Conservation (phyloP, 345 rosid species). For the Gossypioides kirkii region DNA sequence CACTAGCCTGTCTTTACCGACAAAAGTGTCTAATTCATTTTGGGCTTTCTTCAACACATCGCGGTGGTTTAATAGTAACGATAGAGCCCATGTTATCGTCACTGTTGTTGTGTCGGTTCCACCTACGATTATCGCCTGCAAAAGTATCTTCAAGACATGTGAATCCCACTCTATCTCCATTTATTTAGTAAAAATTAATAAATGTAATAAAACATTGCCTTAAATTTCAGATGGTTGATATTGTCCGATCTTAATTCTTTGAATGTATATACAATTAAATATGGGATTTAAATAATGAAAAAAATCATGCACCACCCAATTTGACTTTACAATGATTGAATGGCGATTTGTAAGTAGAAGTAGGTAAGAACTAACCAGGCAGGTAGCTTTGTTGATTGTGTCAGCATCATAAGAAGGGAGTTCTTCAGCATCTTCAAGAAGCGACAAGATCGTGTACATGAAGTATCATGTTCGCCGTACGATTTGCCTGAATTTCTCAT, state of each 20-base stretch:
- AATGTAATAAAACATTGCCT: too few relatives aligned
- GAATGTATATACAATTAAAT: too few relatives aligned
- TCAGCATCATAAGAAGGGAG: constrained; percentile 30
- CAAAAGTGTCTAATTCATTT: constrained; percentile 18
- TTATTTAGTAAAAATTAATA: too few relatives aligned
- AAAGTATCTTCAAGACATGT: not conserved
- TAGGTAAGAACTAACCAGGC: constrained; percentile 35
- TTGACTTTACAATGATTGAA: too few relatives aligned
- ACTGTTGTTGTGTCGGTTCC: constrained; percentile 21
- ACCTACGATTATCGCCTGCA: constrained; percentile 19
- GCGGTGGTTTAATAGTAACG: constrained; percentile 20
- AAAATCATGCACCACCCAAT: too few relatives aligned
- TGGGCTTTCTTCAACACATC: constrained; percentile 11
- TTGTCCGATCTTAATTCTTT: too few relatives aligned
- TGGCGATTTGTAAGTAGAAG: too few relatives aligned
- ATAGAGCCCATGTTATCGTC: constrained; percentile 25
- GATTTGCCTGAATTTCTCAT: constrained; percentile 22
- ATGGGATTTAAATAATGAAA: too few relatives aligned
- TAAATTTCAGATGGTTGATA: too few relatives aligned
- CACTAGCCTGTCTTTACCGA: constrained; percentile 24
- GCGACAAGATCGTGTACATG: constrained; percentile 31
- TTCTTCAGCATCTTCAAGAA: constrained; percentile 25
- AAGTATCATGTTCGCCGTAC: constrained; percentile 24
- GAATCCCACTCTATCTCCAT: too few relatives aligned
- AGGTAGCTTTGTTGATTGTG: constrained; percentile 17